These are phyloP conservation scores for Paecilomyces formosus DNA, from an alignment of 2,329 filamentous ascomycete genomes.

Conservation along the genomic window DNA sequence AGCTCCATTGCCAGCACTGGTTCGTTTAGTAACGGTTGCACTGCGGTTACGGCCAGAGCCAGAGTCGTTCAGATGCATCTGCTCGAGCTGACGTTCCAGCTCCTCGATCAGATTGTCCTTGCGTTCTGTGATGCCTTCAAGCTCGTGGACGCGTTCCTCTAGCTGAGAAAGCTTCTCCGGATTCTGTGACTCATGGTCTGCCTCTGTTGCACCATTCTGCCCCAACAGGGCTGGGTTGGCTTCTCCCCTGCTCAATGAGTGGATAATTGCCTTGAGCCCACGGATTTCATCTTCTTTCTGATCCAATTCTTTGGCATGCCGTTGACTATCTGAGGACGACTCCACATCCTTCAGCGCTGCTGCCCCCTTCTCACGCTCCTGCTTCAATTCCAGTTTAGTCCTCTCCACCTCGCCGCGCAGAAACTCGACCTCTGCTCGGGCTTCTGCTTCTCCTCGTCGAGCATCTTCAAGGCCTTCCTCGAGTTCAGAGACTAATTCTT, in stretches of 20 bases:
- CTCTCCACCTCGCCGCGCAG: constrained; percentile 89
- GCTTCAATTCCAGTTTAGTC: constrained; percentile 75
- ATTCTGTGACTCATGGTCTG: constrained; percentile 44
- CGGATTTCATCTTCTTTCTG: constrained; percentile 96
- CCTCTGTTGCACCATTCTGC: constrained; percentile 19
- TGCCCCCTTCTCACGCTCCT: constrained; percentile 77
- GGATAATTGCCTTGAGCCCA: constrained; percentile 94
- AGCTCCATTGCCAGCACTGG: constrained; percentile 19
- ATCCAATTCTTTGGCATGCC: constrained; percentile 66
- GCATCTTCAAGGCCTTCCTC: constrained; percentile 96
- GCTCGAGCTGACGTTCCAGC: constrained; percentile 68
- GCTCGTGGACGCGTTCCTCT: constrained; percentile 71
- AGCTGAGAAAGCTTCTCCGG: constrained; percentile 55
- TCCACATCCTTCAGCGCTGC: constrained; percentile 50
- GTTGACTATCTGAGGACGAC: constrained; percentile 34
- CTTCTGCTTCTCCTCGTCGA: constrained; percentile 86
- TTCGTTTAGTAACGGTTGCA: constrained; percentile 28
- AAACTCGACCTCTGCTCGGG: constrained; percentile 92
- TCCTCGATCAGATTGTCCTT: constrained; percentile 74
- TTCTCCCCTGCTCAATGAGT: constrained; percentile 71
- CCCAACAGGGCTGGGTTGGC: constrained; percentile 19
- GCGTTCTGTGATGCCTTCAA: constrained; percentile 64
- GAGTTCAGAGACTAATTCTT: constrained; percentile 91
- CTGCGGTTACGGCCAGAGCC: constrained; percentile 22
- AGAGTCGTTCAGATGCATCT: constrained; percentile 20